Conservation (phyloP, 2,329 filamentous ascomycete genomes). For the Xylaria sp. region DNA sequence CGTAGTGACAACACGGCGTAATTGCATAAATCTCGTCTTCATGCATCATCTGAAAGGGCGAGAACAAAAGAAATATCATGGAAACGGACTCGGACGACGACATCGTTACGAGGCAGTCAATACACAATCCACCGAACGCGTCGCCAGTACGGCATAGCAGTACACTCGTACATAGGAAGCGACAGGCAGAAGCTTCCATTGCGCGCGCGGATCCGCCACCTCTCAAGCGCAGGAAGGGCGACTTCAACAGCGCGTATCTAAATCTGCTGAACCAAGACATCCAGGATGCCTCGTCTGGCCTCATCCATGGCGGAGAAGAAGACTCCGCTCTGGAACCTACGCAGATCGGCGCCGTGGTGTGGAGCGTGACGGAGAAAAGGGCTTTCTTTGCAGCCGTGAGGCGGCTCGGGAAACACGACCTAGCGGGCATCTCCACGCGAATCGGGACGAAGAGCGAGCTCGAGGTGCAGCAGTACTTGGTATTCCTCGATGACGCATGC, state of each 20-base stretch:
- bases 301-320: constrained; percentile 48
- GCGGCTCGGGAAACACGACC: constrained; percentile 71
- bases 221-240: constrained; percentile 59
- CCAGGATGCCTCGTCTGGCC: constrained; percentile 59
- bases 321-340: constrained; percentile 52
- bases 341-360: constrained; percentile 76
- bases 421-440: constrained; percentile 69
- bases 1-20: constrained; percentile 11
- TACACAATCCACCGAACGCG: constrained; percentile 6
- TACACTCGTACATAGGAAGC: constrained; percentile 32
- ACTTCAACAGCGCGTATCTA: constrained; percentile 61
- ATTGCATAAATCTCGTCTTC: constrained; percentile 38
- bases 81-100: constrained; percentile 37
- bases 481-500: constrained; percentile 67
- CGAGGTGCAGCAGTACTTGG: constrained; percentile 78
- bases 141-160: constrained; percentile 6
- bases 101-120: not conserved
- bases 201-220: constrained; percentile 47
- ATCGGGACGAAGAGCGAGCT: constrained; percentile 77
- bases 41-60: constrained; percentile 36
- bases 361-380: constrained; percentile 78
- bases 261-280: constrained; percentile 68
- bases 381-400: constrained; percentile 74
- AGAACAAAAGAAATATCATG: constrained; percentile 15
- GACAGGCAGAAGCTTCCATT: constrained; percentile 38